Evolutionary conservation across 441 rosid genomes (phyloP).

Genomic region (Geranium incanum): DNA sequence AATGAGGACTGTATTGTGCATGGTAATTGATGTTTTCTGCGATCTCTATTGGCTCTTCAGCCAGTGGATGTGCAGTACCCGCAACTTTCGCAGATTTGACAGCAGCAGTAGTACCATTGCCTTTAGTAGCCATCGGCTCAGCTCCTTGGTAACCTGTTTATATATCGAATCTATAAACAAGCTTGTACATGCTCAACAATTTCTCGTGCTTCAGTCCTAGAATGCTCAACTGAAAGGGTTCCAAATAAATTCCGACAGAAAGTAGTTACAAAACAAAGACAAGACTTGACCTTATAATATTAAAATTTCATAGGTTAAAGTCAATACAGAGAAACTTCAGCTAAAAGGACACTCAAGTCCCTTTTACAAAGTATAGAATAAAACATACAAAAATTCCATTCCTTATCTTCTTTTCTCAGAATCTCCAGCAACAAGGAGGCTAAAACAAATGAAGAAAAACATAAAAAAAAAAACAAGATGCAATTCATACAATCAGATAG

Average conservation of each 20-base stretch:
- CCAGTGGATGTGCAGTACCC: constrained; percentile 53
- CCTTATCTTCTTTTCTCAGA: background rate
- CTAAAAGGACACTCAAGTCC: background rate
- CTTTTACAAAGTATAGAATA: background rate
- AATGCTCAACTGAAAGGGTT: background rate
- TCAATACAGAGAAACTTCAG: background rate
- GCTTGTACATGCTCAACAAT: background rate
- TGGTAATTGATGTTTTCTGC: constrained; percentile 82
- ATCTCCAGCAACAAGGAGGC: background rate
- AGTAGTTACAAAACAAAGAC: background rate
- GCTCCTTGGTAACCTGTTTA: constrained; percentile 18
- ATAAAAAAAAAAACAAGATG: background rate
- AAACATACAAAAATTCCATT: background rate
- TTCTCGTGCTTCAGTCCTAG: background rate
- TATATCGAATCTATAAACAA: background rate
- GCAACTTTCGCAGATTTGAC: constrained; percentile 40
- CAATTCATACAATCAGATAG: background rate
- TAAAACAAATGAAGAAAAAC: background rate
- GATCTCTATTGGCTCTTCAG: constrained; percentile 49
- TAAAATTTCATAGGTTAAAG: background rate
- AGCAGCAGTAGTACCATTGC: constrained; percentile 23
- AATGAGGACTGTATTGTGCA: constrained; percentile 76
- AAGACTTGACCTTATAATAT: background rate
- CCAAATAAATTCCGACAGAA: background rate
- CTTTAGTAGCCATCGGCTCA: constrained; percentile 41